Base-by-base conservation (phyloP, 805 yeast genomes). In the Saccharomycopsis sp. region DNA sequence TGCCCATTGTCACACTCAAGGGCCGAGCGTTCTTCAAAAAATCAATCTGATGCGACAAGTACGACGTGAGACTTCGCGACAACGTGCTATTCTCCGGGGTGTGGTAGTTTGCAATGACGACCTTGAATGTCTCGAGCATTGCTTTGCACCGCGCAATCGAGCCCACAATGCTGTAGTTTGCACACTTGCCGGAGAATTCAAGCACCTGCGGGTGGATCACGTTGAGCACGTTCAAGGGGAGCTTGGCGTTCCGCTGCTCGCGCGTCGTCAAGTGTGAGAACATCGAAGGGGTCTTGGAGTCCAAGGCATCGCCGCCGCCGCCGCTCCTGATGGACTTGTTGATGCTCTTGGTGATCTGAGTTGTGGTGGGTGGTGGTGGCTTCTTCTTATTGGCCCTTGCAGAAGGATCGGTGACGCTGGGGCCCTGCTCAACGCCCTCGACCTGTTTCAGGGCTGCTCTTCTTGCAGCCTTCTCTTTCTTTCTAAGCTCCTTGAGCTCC, bases 1-100 rank as follows among this genome's bases (percentile, higher is more conserved):
- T 92, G 41, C 98, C 98, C 98, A 92, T 92, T 1, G 95, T 74
- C 2, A 88, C 83, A 42, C 92, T 77, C 36, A 92, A 68, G 1
- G 97, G 96, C 48, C 98, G 75, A 3, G 96, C 88, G 7, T 85
- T 76, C 53, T 85, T 89, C 52, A 92, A 66, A 51, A 82, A 85
- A 57, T 89, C 98, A 50, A 92, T 92, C 62, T 92, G 98, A 55
- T 82, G 85, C 8, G 94, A 78, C 44, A 92, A 67, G 58, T 87
- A 89, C 23, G 80, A 77, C 0, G 96, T 86, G 53, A 92, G 69
- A 60, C 88, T 84, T 64, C 98, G 77, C 26, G 88, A 77, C 52
- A 92, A 67, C 1, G 94, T 79, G 6, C 92, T 80, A 42, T 84
- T 87, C 30, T 69, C 74, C 4, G 97, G 97, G 0, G 97, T 87